A percentile compares a stretch with the other conserved stretches of the same genome.
Evolutionary conservation across 116 monocot genomes (phyloP).

Genomic region (Phalaenopsis hybrid): DNA sequence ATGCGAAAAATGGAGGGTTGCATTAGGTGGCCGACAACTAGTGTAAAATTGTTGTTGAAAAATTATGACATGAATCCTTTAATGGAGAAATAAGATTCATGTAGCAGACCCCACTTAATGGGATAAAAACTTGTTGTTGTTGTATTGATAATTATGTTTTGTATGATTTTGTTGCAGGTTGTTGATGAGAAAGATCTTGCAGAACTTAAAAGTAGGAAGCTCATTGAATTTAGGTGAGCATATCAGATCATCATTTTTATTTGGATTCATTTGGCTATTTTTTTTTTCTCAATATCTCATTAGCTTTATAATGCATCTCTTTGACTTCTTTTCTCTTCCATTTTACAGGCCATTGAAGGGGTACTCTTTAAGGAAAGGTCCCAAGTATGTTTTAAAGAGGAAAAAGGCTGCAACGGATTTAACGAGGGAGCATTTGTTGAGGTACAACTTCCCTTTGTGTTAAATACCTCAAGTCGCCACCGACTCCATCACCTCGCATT

Average conservation of each 20-base stretch:
- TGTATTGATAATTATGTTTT: background rate
- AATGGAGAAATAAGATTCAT: too few species aligned
- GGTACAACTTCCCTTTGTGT: conserved; percentile 21
- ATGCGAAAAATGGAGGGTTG: too few species aligned
- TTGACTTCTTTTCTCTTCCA: background rate
- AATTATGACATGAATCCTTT: too few species aligned
- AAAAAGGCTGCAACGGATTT: conserved; percentile 60
- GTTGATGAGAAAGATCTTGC: conserved; percentile 34
- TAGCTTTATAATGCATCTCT: background rate
- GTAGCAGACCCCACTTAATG: too few species aligned
- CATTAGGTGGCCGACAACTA: too few species aligned
- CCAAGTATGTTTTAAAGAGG: conserved; percentile 44
- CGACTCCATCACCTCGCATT: background rate
- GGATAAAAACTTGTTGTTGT: too few species aligned
- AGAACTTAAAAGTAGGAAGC: conserved; percentile 53
- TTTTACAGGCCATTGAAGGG: conserved; percentile 42
- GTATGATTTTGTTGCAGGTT: conserved; percentile 20
- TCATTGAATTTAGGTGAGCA: conserved; percentile 43
- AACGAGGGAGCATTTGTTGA: conserved; percentile 50
- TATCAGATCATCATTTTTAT: background rate
- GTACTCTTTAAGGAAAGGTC: conserved; percentile 52
- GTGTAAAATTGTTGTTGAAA: too few species aligned
- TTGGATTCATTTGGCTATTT: background rate
- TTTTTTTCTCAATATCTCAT: background rate
- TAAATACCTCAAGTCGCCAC: background rate